Conservation (phyloP, 306 rosid species). For the Trifolium pratense region DNA sequence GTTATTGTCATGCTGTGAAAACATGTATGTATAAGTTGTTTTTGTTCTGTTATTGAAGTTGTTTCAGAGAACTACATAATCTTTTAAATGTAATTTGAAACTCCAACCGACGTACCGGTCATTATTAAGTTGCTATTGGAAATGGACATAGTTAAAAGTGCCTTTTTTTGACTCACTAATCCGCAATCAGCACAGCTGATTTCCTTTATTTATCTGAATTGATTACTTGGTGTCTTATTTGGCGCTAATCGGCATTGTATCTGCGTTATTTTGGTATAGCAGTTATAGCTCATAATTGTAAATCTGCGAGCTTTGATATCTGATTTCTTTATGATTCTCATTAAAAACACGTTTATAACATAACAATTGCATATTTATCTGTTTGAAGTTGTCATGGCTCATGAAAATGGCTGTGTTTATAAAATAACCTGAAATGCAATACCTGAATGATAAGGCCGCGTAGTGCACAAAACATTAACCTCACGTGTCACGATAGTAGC, state of each 20-base stretch:
- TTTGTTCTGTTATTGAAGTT: constrained; percentile 14
- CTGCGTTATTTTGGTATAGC: constrained; percentile 8
- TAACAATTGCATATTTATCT: not conserved
- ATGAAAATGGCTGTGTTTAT: not conserved
- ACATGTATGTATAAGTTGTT: not conserved
- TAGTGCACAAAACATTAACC: not conserved
- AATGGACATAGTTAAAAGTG: constrained; percentile 2
- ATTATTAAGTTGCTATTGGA: constrained; percentile 20
- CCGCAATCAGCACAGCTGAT: not conserved
- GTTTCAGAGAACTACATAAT: constrained; percentile 18
- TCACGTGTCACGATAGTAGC: not conserved
- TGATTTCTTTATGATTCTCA: not conserved
- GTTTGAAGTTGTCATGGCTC: not conserved
- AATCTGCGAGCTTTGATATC: not conserved
- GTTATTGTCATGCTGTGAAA: not conserved
- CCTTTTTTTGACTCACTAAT: constrained; percentile 15
- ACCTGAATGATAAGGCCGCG: not conserved
- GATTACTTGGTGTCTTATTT: not conserved
- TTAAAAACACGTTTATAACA: not conserved
- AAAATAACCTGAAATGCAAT: not conserved
- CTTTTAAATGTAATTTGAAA: constrained; percentile 2
- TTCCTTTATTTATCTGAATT: not conserved
- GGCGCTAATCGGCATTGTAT: constrained; percentile 6
- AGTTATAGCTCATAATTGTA: constrained; percentile 12
- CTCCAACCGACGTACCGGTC: not conserved